These are phyloP conservation scores for Tetracladium setigerum DNA, from an alignment of 495 filamentous ascomycete species.

Conservation along the genomic window DNA sequence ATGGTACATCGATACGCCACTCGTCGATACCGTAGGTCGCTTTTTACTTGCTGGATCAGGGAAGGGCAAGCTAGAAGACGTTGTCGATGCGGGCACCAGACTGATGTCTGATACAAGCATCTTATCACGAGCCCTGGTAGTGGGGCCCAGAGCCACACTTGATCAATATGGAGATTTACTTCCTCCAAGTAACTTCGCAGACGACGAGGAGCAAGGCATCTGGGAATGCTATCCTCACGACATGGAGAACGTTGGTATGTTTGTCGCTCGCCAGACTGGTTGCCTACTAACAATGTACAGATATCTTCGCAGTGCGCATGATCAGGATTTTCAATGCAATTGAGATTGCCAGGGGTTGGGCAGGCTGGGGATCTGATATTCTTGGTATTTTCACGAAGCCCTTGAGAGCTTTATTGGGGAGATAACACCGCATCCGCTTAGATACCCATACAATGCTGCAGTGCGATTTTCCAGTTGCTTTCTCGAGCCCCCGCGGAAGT, in stretches of 20 bases:
- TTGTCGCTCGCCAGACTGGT: neutral
- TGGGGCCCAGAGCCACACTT: constrained; percentile 47
- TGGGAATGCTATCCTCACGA: constrained; percentile 55
- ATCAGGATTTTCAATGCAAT: constrained; percentile 39
- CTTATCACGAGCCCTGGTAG: constrained; percentile 39
- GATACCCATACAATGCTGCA: too few species aligned
- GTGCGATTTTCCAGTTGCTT: too few species aligned
- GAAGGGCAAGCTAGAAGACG: constrained; percentile 43
- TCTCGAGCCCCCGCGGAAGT: too few species aligned
- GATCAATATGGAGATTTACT: constrained; percentile 32
- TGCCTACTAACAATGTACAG: constrained; percentile 13
- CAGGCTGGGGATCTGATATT: constrained; percentile 40
- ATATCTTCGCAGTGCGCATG: constrained; percentile 40
- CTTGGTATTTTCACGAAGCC: constrained; percentile 22
- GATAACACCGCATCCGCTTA: too few species aligned
- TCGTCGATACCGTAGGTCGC: constrained; percentile 33
- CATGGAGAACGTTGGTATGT: constrained; percentile 36
- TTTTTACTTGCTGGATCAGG: constrained; percentile 45
- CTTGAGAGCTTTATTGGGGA: neutral
- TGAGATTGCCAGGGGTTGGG: constrained; percentile 38
- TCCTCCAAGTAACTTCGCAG: constrained; percentile 5
- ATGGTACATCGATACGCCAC: constrained; percentile 61
- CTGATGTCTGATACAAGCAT: constrained; percentile 40
- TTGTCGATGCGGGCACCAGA: constrained; percentile 43
- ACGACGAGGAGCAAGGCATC: constrained; percentile 30